These are phyloP conservation scores for Chalciporus piperatus DNA, from an alignment of 768 basidiomycete species.

Conservation along the genomic window DNA sequence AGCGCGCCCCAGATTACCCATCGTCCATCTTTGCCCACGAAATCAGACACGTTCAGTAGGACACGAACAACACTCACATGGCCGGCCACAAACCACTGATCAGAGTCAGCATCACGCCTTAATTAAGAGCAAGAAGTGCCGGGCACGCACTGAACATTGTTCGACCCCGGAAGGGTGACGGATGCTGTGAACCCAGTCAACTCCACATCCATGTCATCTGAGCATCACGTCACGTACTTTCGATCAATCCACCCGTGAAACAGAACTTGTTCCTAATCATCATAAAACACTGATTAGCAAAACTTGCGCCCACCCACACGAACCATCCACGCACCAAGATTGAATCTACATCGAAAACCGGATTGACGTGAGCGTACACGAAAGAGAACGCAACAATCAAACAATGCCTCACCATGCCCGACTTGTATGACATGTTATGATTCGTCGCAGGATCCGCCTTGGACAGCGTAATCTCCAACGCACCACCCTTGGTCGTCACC, in stretches of 20 bases:
- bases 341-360: conserved; percentile 23
- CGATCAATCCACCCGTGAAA: conserved; percentile 76
- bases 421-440: conserved; percentile 47
- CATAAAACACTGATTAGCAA: background rate
- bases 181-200: conserved; percentile 25
- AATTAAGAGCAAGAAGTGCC: background rate
- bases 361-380: conserved; percentile 26
- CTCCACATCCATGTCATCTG: background rate
- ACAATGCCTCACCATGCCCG: conserved; percentile 32
- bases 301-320: background rate
- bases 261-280: conserved; percentile 63
- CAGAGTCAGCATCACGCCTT: conserved; percentile 7
- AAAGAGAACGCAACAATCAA: background rate
- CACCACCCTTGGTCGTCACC: conserved; percentile 51
- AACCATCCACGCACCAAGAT: conserved; percentile 22
- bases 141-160: conserved; percentile 32
- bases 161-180: conserved; percentile 42
- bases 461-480: conserved; percentile 47
- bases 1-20: conserved; percentile 52
- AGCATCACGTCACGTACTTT: conserved; percentile 27
- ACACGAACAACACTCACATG: conserved; percentile 27
- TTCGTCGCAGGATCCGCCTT: conserved; percentile 40
- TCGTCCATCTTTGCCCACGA: conserved; percentile 41
- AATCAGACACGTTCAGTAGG: conserved; percentile 5
- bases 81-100: conserved; percentile 49